Conservation (phyloP, 345 rosid species). For the Cardamine chenopodiifolia region DNA sequence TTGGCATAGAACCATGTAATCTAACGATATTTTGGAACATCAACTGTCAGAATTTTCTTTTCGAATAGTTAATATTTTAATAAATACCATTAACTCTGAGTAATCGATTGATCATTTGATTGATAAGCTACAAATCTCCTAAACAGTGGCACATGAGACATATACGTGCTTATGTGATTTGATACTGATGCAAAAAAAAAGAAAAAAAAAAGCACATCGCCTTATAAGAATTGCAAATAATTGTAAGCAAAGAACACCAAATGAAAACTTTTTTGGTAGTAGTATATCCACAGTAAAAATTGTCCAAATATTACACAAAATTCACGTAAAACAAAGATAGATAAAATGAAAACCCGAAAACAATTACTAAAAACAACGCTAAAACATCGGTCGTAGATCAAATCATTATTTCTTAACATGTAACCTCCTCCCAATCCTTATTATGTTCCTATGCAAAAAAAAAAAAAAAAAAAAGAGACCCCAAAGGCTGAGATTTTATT, state of each 20-base stretch:
- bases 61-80: not conserved
- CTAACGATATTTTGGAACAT: slow-evolving; percentile 10
- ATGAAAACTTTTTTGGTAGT: not conserved
- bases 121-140: not conserved
- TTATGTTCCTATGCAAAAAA: not conserved
- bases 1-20: slow-evolving; percentile 29
- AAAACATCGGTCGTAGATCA: slow-evolving; percentile 10
- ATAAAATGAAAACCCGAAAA: not conserved
- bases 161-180: not conserved
- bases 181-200: not conserved
- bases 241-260: slow-evolving; percentile 19
- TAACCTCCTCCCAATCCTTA: slow-evolving; percentile 21
- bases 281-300: slow-evolving; percentile 21
- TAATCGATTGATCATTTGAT: not conserved
- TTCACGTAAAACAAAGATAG: not conserved
- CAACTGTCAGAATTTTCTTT: not conserved
- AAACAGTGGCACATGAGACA: slow-evolving; percentile 13
- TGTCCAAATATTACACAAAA: slow-evolving; percentile 23
- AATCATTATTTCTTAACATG: slow-evolving; percentile 11
- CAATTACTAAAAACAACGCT: slow-evolving; percentile 10
- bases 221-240: not conserved
- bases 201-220: not conserved
- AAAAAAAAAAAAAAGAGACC: not conserved
- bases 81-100: not conserved
- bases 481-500: slow-evolving; percentile 21